Percentiles rank a stretch among this genome's conserved stretches.
Evolutionary conservation across 2,329 filamentous ascomycete genomes (phyloP).

Genomic region (Nemania serpens): DNA sequence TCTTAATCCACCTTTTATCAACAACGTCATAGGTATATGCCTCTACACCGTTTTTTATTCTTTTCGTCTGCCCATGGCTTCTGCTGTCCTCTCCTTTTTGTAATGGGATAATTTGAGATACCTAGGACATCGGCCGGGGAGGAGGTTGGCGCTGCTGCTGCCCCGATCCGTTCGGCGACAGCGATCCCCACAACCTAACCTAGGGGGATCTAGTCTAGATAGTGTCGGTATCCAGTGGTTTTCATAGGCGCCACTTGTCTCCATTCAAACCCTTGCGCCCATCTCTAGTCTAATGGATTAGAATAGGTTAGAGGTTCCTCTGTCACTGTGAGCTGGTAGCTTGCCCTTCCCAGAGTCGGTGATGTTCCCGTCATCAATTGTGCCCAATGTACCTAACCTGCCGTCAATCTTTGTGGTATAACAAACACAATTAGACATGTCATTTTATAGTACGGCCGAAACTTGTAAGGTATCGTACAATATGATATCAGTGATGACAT

Average conservation of each 20-base stretch:
- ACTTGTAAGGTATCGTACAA: background rate
- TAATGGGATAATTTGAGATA: no score
- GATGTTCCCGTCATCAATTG: constrained; percentile 10
- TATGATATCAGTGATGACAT: background rate
- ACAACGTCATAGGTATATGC: no score
- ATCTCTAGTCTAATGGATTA: constrained; percentile 6
- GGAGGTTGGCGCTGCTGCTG: constrained; percentile 11
- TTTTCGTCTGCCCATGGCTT: no score
- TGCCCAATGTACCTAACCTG: constrained; percentile 24
- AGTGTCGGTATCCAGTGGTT: constrained; percentile 13
- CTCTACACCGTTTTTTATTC: no score
- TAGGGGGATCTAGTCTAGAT: background rate
- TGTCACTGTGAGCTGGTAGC: background rate
- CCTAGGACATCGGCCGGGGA: background rate
- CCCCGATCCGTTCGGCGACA: background rate
- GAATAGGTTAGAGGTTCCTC: background rate
- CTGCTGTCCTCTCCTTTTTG: no score
- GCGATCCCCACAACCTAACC: constrained; percentile 6
- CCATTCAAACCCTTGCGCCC: constrained; percentile 34
- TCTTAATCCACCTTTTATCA: no score
- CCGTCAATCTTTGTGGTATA: background rate
- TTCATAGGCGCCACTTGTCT: constrained; percentile 39
- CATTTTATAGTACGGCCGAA: no score
- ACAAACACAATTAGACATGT: background rate
- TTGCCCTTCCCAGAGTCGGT: constrained; percentile 7